phyloP scores from a whole-genome alignment of 2,329 filamentous ascomycete genomes.

The Epichloe amarillans region DNA sequence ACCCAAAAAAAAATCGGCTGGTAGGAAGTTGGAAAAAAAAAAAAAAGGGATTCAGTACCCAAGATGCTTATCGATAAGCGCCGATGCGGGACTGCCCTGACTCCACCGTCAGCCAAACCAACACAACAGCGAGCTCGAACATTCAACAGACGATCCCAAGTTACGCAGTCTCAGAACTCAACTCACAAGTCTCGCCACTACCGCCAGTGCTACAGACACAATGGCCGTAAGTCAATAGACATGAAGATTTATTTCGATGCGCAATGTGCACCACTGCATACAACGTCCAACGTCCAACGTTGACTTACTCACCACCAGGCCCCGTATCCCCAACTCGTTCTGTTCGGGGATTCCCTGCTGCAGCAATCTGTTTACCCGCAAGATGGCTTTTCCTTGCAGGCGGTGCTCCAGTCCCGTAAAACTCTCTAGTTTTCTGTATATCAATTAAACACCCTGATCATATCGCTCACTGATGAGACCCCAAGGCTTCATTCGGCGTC shows the following conservation, averaged over 20 bases:
- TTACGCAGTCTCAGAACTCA: too few species aligned
- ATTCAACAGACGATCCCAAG: too few species aligned
- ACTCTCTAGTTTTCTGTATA: conserved; percentile 5
- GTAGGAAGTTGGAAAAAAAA: conserved; percentile 5
- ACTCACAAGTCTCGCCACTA: too few species aligned
- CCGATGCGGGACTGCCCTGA: background rate
- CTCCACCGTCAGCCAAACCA: background rate
- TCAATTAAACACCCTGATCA: background rate
- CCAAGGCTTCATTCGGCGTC: conserved; percentile 57
- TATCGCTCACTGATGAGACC: background rate
- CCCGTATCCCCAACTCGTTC: conserved; percentile 58
- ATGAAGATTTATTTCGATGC: background rate
- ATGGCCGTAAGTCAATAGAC: conserved; percentile 12
- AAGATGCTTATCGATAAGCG: background rate
- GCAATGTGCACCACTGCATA: background rate
- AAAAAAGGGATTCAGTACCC: background rate
- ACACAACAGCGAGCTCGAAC: too few species aligned
- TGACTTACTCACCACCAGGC: conserved; percentile 1
- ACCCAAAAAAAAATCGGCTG: conserved; percentile 4
- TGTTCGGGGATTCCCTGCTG: conserved; percentile 85
- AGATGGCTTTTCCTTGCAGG: conserved; percentile 61
- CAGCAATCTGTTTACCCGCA: conserved; percentile 49
- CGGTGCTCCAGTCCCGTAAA: conserved; percentile 56
- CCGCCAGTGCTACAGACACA: background rate
- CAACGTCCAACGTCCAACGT: background rate